Base-by-base conservation (phyloP, 2,329 filamentous ascomycete species). In the Colletotrichum simmondsii region DNA sequence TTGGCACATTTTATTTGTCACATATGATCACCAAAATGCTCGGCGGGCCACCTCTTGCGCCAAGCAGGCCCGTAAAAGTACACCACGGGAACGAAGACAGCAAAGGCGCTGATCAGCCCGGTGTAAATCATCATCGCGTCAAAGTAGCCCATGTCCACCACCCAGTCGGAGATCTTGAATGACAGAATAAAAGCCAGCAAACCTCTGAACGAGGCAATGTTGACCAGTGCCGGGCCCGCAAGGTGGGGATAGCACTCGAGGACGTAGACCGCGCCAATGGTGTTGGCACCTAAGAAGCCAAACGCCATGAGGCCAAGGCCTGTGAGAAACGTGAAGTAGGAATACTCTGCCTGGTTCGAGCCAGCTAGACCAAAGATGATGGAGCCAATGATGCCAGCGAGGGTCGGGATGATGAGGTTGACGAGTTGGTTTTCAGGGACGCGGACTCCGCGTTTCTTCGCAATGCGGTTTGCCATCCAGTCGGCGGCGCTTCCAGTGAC, bases 361-460 rank as follows among this genome's bases (percentile, higher is more conserved):
- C 78, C 77, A 2, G 79, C 74, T 42, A 77, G 75, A 3, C 79
- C 81, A 57, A 82, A 82, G n/a, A 82, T 54, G 60, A 82, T 77
- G 28, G 75, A 74, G 5, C 80, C 80, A 2, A 75, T 65, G 10
- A 82, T 73, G 19, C 78, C 80, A 0, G 75, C 54, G 7, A 76
- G 22, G 16, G 81, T 76, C 1, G 81, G 81, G 26, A 82, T 63
- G 10, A 79, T 65, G 12, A 82, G 68, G 56, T 79, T 80, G 22
- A 78, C 74, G 4, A 82, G 78, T 57, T 79, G 79, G 62, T 80
- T 78, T 71, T 83, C 81, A 4, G 81, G 77, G 69, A 81, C 77
- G n/a, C 81, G 75, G 53, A 63, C 58, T 2, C 76, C 75, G 61
- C 75, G 77, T 68, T 75, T 76, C 49, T 76, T 76, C 22, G 81